Evolutionary conservation across 805 yeast genomes (phyloP).

Genomic region (Hanseniaspora lachancei): DNA sequence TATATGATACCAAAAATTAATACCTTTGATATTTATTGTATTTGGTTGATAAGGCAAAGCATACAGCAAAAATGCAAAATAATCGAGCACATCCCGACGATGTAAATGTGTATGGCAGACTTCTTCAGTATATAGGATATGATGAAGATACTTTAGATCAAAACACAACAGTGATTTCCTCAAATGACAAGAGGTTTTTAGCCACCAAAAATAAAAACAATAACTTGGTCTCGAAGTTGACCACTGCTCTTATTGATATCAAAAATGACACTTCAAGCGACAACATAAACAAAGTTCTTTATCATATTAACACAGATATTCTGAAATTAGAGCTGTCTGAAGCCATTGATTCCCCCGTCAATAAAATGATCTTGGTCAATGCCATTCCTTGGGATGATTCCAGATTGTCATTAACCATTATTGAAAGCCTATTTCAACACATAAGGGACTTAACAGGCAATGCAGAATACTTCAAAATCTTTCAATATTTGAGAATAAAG

Average conservation of each 20-base stretch:
- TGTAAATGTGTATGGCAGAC: background rate
- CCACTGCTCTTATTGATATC: background rate
- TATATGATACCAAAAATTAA: too few species aligned
- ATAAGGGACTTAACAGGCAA: background rate
- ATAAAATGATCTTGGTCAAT: background rate
- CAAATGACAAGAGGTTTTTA: constrained; percentile 1
- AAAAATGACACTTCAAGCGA: background rate
- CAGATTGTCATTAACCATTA: background rate
- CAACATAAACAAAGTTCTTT: background rate
- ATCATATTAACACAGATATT: background rate
- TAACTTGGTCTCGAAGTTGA: constrained; percentile 1
- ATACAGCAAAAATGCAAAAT: background rate
- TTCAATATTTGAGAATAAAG: constrained; percentile 7
- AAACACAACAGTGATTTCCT: constrained; percentile 1
- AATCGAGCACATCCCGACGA: background rate
- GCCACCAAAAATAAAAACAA: background rate
- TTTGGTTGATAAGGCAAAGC: background rate
- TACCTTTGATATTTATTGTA: too few species aligned
- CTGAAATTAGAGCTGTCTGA: background rate
- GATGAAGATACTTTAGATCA: constrained; percentile 1
- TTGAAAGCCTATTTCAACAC: constrained; percentile 7
- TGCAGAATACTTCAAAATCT: background rate
- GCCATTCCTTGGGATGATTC: constrained; percentile 11
- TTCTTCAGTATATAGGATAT: background rate
- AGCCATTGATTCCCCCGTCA: background rate